Evolutionary conservation across 306 rosid genomes (phyloP).

Genomic region (Abrus precatorius): DNA sequence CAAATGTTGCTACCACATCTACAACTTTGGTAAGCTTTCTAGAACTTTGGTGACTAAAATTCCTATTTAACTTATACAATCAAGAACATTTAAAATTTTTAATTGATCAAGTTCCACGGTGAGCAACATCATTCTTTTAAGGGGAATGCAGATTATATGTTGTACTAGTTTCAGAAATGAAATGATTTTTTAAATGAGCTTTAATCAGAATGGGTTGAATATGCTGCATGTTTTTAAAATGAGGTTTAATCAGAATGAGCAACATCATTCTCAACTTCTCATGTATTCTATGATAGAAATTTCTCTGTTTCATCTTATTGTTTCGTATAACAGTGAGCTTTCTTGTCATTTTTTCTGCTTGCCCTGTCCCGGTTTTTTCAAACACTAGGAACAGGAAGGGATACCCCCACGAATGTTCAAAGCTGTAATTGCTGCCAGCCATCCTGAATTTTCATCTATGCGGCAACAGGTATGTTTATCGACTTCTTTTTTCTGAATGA

Average conservation of each 20-base stretch:
- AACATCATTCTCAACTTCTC: too few relatives aligned
- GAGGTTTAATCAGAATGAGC: too few relatives aligned
- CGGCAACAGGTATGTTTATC: conserved; percentile 84
- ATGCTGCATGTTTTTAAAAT: too few relatives aligned
- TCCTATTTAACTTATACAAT: too few relatives aligned
- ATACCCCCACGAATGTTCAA: conserved; percentile 94
- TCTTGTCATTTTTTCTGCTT: conserved; percentile 12
- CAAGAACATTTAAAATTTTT: not conserved
- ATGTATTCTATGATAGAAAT: too few relatives aligned
- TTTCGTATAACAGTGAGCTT: too few relatives aligned
- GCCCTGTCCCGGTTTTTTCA: conserved; percentile 27
- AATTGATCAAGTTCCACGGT: too few relatives aligned
- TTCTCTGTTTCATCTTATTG: not conserved
- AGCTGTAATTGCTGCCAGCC: conserved; percentile 91
- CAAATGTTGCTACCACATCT: conserved; percentile 58
- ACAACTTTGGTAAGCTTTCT: conserved; percentile 67
- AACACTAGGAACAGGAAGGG: conserved; percentile 79
- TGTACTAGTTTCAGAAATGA: too few relatives aligned
- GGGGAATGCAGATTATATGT: too few relatives aligned
- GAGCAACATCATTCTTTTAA: too few relatives aligned
- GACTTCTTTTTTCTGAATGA: conserved; percentile 16
- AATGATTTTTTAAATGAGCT: too few relatives aligned
- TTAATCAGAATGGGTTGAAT: too few relatives aligned
- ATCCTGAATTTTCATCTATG: conserved; percentile 95
- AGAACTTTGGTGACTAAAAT: conserved; percentile 13